Evolutionary conservation across 345 rosid species (phyloP).

Genomic region (Eucalyptus marginata): DNA sequence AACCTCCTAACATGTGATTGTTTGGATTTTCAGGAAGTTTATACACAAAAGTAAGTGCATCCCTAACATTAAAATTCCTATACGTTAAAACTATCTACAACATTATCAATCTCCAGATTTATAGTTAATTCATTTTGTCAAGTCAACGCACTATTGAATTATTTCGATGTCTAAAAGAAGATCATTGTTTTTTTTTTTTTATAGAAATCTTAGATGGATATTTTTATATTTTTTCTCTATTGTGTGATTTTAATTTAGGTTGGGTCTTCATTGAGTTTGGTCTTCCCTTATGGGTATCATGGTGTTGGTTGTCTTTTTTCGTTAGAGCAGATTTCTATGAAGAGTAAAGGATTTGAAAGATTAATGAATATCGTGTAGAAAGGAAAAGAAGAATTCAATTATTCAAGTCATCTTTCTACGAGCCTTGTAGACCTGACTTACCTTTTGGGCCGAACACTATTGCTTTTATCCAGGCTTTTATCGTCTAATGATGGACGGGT

Average conservation of each 20-base stretch:
- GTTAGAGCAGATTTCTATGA: not conserved
- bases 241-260: not conserved
- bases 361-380: not conserved
- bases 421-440: not conserved
- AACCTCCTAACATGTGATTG: not conserved
- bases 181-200: too few relatives aligned
- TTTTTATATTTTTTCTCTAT: not conserved
- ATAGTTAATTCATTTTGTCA: not conserved
- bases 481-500: not conserved
- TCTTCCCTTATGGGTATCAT: not conserved
- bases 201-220: not conserved
- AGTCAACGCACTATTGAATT: not conserved
- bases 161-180: not conserved
- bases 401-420: not conserved
- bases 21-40: not conserved
- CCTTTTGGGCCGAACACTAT: not conserved
- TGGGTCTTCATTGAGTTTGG: not conserved
- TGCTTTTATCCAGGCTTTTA: not conserved
- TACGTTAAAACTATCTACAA: not conserved
- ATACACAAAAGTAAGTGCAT: not conserved
- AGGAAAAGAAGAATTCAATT: not conserved
- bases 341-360: not conserved
- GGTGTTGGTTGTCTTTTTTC: not conserved
- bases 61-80: not conserved
- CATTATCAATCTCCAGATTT: accelerated